Percentiles rank a stretch among this genome's conserved stretches.
These are phyloP conservation scores for Aspergillus hiratsukae DNA, from an alignment of 2,329 filamentous ascomycete species.

Conservation along the genomic window DNA sequence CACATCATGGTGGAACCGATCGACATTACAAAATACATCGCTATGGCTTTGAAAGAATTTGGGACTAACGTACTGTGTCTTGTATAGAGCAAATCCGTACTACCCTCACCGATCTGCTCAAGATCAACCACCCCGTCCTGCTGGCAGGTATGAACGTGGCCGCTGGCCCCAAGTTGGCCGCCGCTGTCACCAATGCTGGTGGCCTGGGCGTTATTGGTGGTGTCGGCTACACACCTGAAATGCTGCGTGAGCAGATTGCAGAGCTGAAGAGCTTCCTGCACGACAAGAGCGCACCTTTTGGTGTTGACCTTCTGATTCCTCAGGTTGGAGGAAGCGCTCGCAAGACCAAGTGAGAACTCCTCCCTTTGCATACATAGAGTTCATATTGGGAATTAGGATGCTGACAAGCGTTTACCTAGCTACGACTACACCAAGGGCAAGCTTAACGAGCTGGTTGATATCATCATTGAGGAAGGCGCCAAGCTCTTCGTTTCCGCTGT, in stretches of 20 bases:
- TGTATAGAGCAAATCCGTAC: constrained; percentile 79
- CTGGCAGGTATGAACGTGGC: constrained; percentile 99
- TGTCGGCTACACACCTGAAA: constrained; percentile 86
- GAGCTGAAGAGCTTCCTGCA: constrained; percentile 66
- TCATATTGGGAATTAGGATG: background rate
- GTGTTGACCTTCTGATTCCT: constrained; percentile 63
- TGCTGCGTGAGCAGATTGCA: constrained; percentile 90
- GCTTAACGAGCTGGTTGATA: constrained; percentile 81
- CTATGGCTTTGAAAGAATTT: background rate
- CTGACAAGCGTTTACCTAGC: constrained; percentile 47
- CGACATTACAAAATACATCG: constrained; percentile 1
- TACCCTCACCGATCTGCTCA: constrained; percentile 88
- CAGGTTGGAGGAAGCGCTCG: constrained; percentile 91
- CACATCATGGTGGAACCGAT: constrained; percentile 16
- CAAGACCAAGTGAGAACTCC: constrained; percentile 72
- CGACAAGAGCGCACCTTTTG: constrained; percentile 20
- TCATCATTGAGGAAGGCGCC: constrained; percentile 87
- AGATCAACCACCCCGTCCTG: constrained; percentile 94
- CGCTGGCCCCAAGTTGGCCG: constrained; percentile 90
- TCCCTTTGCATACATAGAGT: background rate
- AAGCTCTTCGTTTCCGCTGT: constrained; percentile 96
- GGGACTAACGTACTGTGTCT: constrained; percentile 17
- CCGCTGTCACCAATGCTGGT: constrained; percentile 93
- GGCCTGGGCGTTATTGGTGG: constrained; percentile 95
- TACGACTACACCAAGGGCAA: constrained; percentile 99